Conservation (phyloP, 208 protist species). For the Acanthamoeba culbertsoni region DNA sequence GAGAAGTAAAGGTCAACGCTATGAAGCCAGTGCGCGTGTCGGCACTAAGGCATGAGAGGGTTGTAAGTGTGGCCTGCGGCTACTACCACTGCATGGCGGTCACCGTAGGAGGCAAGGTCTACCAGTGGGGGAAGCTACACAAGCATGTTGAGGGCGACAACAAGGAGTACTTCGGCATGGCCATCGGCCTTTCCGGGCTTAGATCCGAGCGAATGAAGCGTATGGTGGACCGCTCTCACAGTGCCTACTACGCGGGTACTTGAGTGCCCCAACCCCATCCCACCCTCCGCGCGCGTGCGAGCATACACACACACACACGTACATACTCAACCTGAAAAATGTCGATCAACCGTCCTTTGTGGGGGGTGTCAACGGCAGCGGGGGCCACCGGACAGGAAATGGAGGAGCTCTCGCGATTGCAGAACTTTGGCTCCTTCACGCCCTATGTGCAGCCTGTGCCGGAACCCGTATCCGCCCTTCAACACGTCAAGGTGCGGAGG, state of each 20-base stretch:
- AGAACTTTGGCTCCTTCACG: slow-evolving; percentile 38
- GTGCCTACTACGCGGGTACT: not conserved
- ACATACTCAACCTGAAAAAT: too few species aligned
- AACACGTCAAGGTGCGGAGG: slow-evolving; percentile 14
- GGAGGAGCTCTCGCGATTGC: not conserved
- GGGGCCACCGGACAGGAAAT: not conserved
- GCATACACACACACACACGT: too few species aligned
- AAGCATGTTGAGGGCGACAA: not conserved
- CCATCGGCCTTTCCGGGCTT: slow-evolving; percentile 47
- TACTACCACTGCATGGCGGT: slow-evolving; percentile 31
- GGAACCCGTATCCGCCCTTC: not conserved
- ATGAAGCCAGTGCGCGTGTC: not conserved
- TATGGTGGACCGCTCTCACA: slow-evolving; percentile 34
- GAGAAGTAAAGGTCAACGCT: not conserved
- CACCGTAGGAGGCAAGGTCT: not conserved
- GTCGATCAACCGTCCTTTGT: too few species aligned
- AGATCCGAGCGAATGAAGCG: not conserved
- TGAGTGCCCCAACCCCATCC: not conserved
- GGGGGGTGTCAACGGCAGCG: not conserved
- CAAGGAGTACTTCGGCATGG: slow-evolving; percentile 56
- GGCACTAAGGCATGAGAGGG: not conserved
- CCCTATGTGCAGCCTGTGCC: slow-evolving; percentile 25
- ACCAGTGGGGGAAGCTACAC: slow-evolving; percentile 55
- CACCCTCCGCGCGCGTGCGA: too few species aligned
- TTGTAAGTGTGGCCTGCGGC: not conserved